These are phyloP conservation scores for Trametes pubescens DNA, from an alignment of 1,284 basidiomycete genomes.

Conservation along the genomic window DNA sequence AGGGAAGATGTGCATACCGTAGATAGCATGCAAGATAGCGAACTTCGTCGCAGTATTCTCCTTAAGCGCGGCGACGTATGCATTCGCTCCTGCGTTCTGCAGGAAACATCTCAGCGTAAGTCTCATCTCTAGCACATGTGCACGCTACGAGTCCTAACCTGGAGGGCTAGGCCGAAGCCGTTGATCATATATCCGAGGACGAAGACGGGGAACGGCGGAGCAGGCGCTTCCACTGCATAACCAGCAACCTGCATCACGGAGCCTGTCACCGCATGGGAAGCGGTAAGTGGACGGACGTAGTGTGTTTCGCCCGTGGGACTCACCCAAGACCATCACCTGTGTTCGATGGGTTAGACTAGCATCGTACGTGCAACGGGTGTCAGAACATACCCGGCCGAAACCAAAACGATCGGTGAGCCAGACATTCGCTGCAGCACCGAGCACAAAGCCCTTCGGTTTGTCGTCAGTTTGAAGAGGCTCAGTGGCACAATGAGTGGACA, in stretches of 20 bases:
- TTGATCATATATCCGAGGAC: constrained; percentile 64
- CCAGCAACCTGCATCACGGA: constrained; percentile 51
- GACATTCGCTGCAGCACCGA: constrained; percentile 57
- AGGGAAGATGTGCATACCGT: constrained; percentile 31
- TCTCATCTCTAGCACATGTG: neutral
- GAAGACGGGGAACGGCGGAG: constrained; percentile 73
- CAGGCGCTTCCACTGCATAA: constrained; percentile 64
- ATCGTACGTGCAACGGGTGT: neutral
- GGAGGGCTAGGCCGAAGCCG: constrained; percentile 68
- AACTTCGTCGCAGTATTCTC: constrained; percentile 58
- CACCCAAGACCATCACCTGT: constrained; percentile 41
- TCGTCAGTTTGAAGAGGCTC: neutral
- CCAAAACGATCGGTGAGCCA: constrained; percentile 58
- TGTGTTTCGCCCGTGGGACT: neutral
- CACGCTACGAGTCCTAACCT: constrained; percentile 28
- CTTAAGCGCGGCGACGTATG: constrained; percentile 56
- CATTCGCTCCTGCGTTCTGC: constrained; percentile 58
- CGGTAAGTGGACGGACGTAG: neutral
- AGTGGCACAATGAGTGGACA: neutral
- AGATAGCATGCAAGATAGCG: constrained; percentile 64
- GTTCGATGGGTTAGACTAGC: neutral
- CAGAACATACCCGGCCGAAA: constrained; percentile 57
- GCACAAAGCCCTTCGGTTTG: constrained; percentile 53
- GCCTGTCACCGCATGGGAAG: constrained; percentile 10
- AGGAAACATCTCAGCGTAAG: constrained; percentile 32